Evolutionary conservation across 768 basidiomycete species (phyloP).

Genomic region (Hemileccinum rubropunctum): DNA sequence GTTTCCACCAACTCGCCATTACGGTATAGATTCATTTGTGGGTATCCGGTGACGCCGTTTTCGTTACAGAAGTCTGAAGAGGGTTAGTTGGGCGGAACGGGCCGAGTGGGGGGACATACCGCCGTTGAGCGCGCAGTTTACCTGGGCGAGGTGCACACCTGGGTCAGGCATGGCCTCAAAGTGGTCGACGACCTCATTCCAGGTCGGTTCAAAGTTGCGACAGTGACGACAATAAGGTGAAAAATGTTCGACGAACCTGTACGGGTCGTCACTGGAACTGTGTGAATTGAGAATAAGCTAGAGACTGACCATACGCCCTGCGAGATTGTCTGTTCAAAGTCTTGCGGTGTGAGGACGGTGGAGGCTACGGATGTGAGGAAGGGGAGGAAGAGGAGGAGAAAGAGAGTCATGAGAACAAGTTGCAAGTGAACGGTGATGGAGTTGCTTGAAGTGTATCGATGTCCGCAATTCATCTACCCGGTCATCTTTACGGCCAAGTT

Average conservation of each 20-base stretch:
- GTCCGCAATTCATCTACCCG: slow-evolving; percentile 47
- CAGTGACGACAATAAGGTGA: slow-evolving; percentile 88
- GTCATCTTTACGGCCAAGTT: slow-evolving; percentile 65
- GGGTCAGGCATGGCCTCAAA: slow-evolving; percentile 39
- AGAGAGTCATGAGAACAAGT: background rate
- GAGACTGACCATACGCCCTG: slow-evolving; percentile 57
- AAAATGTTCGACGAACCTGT: slow-evolving; percentile 80
- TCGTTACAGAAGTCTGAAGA: slow-evolving; percentile 70
- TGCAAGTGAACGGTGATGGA: slow-evolving; percentile 13
- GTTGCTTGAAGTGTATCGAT: slow-evolving; percentile 54
- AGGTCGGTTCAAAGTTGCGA: slow-evolving; percentile 74
- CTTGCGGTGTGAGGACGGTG: slow-evolving; percentile 51
- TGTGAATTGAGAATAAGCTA: no score
- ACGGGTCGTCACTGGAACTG: background rate
- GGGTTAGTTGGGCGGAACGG: background rate
- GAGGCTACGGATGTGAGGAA: slow-evolving; percentile 29
- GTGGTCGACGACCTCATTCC: slow-evolving; percentile 64
- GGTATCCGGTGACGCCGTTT: slow-evolving; percentile 71
- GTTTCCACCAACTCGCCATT: slow-evolving; percentile 59
- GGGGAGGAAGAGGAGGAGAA: slow-evolving; percentile 20
- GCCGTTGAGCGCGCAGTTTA: slow-evolving; percentile 75
- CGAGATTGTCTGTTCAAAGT: slow-evolving; percentile 51
- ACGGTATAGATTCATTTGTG: slow-evolving; percentile 69
- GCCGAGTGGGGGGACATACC: slow-evolving; percentile 43
- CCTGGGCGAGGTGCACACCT: slow-evolving; percentile 67